Conservation (phyloP, 306 rosid species). For the Prunus fruticosa region DNA sequence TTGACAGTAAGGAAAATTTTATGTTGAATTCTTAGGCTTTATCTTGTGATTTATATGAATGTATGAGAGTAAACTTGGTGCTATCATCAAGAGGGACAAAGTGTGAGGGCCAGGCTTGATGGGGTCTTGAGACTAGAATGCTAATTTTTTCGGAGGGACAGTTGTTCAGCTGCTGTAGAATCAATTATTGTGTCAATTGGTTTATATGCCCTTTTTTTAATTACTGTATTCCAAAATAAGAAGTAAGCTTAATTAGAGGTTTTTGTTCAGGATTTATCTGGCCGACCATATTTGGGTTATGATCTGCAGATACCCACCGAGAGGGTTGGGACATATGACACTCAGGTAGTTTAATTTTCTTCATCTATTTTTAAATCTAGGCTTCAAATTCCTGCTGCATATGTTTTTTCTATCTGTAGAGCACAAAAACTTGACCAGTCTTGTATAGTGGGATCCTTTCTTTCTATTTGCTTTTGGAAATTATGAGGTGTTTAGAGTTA, state of each 20-base stretch:
- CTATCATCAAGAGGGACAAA: background rate
- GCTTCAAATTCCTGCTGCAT: constrained; percentile 2
- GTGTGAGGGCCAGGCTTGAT: background rate
- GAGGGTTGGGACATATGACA: constrained; percentile 88
- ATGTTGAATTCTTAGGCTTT: constrained; percentile 3
- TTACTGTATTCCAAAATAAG: background rate
- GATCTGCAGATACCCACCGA: constrained; percentile 78
- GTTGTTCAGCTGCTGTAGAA: background rate
- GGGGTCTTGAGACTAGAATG: background rate
- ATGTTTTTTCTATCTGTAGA: background rate
- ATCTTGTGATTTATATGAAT: background rate
- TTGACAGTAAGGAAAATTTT: background rate
- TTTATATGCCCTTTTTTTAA: background rate
- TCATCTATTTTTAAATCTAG: constrained; percentile 6
- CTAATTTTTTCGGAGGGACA: background rate
- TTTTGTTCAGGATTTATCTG: constrained; percentile 82
- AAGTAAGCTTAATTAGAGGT: constrained; percentile 4
- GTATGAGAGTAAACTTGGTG: background rate
- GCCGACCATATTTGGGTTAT: constrained; percentile 81
- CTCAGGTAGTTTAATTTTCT: constrained; percentile 62
- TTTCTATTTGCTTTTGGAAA: background rate
- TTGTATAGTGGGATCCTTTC: background rate
- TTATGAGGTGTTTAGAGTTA: background rate
- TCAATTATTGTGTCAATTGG: background rate
- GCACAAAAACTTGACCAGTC: background rate